These are phyloP conservation scores for Juglanconis juglandina DNA, from an alignment of 2,329 filamentous ascomycete species.

Conservation along the genomic window DNA sequence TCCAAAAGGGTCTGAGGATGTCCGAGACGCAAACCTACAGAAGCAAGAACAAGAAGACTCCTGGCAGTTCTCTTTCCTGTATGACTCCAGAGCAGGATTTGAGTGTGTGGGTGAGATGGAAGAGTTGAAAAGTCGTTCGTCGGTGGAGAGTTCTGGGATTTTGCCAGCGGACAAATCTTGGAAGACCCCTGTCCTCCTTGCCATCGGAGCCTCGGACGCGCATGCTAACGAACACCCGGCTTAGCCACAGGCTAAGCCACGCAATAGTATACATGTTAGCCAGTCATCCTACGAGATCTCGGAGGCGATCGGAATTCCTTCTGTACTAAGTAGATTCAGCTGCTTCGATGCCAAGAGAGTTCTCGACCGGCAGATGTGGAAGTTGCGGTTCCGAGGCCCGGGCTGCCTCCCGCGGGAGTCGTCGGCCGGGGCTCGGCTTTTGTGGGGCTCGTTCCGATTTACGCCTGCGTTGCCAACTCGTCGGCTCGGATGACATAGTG, in stretches of 20 bases:
- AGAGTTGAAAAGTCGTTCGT: neutral
- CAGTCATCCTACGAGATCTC: neutral
- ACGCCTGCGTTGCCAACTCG: too few relatives aligned
- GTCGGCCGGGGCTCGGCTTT: neutral
- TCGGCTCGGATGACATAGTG: neutral
- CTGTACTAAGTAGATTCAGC: too few relatives aligned
- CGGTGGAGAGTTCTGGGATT: neutral
- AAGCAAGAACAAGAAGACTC: too few relatives aligned
- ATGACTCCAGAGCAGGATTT: too few relatives aligned
- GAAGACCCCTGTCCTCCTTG: neutral
- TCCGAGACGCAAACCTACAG: too few relatives aligned
- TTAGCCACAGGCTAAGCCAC: conserved; percentile 15
- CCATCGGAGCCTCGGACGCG: neutral
- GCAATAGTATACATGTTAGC: neutral
- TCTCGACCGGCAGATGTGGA: too few relatives aligned
- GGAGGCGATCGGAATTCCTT: too few relatives aligned
- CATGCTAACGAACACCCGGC: neutral
- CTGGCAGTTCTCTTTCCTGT: too few relatives aligned
- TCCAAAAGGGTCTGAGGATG: too few relatives aligned
- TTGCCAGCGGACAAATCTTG: neutral
- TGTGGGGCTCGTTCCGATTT: neutral
- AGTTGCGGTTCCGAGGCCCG: too few relatives aligned
- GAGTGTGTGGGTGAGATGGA: neutral
- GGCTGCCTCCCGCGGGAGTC: neutral
- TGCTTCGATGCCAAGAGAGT: too few relatives aligned